Conservation (phyloP, 2,329 filamentous ascomycete genomes). For the Stemphylium vesicarium region DNA sequence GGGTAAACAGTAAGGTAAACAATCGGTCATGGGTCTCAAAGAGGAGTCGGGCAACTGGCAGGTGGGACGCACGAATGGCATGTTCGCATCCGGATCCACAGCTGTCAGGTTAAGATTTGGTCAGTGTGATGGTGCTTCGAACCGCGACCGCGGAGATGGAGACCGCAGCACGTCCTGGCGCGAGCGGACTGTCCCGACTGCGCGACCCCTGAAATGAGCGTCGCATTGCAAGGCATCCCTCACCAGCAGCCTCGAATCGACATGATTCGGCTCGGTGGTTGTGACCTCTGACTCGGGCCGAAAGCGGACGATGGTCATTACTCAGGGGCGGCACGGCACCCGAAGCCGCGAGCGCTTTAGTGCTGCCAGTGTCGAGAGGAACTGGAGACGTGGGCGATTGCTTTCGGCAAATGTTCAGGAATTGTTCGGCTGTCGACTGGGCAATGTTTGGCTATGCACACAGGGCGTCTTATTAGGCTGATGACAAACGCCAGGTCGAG, state of each 20-base stretch:
- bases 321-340: constrained; percentile 15
- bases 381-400: background rate
- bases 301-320: constrained; percentile 15
- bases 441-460: background rate
- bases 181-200: constrained; percentile 28
- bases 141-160: constrained; percentile 27
- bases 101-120: constrained; percentile 29
- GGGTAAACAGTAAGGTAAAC: constrained; percentile 6
- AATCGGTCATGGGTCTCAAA: background rate
- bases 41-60: constrained; percentile 3
- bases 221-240: constrained; percentile 10
- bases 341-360: constrained; percentile 3
- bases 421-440: background rate
- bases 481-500: constrained; percentile 1
- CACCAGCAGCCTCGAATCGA: constrained; percentile 9
- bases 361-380: background rate
- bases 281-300: constrained; percentile 23
- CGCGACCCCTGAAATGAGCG: constrained; percentile 20
- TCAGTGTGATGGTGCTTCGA: constrained; percentile 28
- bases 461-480: constrained; percentile 11
- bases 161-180: constrained; percentile 23
- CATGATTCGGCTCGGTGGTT: constrained; percentile 19
- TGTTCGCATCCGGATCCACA: background rate
- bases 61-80: background rate
- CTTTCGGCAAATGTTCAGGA: background rate